Conservation (phyloP, 441 rosid genomes). For the Rhodomyrtus psidioides region DNA sequence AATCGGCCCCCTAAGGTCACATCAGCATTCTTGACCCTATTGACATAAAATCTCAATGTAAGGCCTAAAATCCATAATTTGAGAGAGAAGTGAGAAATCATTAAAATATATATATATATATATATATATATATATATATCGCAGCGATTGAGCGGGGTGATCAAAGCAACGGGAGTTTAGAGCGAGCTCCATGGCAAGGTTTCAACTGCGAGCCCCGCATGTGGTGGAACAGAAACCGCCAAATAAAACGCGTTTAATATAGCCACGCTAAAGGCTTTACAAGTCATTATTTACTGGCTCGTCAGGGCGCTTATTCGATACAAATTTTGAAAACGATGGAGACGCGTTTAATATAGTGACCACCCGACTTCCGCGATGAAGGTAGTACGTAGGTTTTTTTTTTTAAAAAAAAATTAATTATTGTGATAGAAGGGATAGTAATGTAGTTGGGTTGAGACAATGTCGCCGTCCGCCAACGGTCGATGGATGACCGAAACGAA, state of each 20-base stretch:
- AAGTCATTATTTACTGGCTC: background rate
- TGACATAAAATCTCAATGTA: background rate
- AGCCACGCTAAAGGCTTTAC: background rate
- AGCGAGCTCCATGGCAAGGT: background rate
- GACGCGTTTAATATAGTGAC: background rate
- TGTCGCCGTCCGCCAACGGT: background rate
- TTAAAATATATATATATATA: no score
- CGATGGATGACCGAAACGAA: background rate
- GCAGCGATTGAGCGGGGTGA: rapidly evolving
- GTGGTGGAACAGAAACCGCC: background rate
- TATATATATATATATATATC: no score
- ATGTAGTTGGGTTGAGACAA: background rate
- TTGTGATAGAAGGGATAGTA: no score
- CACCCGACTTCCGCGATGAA: background rate
- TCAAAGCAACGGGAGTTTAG: background rate
- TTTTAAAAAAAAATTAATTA: no score
- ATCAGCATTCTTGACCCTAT: background rate
- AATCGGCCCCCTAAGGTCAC: background rate
- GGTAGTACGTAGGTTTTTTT: background rate
- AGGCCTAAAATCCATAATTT: background rate
- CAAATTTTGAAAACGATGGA: background rate
- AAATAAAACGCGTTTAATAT: background rate
- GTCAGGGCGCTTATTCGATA: no score
- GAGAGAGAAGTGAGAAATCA: background rate
- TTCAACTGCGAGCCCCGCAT: background rate